Conservation (phyloP, 1,139 yeast species). For the Saccharomyces pastorianus region DNA sequence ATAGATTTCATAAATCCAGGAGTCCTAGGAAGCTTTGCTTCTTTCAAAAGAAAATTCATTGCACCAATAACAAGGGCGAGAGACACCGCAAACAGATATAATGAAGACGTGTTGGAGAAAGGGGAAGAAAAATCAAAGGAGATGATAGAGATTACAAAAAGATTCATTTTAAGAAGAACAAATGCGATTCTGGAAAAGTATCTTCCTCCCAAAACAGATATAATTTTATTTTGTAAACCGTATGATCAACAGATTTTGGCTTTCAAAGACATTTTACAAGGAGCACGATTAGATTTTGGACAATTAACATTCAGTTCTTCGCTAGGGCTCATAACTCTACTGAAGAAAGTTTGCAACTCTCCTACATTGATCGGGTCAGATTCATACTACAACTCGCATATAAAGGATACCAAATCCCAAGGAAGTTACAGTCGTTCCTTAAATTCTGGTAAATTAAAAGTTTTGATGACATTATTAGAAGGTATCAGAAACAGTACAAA, state of each 20-base stretch:
- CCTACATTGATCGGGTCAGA: constrained; percentile 52
- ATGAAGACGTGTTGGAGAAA: constrained; percentile 39
- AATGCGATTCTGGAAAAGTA: constrained; percentile 54
- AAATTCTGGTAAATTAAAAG: constrained; percentile 46
- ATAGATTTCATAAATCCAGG: constrained; percentile 83
- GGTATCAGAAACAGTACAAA: constrained; percentile 38
- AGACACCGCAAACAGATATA: constrained; percentile 55
- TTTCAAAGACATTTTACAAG: constrained; percentile 42
- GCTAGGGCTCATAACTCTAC: constrained; percentile 60
- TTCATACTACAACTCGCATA: constrained; percentile 19
- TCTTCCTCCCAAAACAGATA: constrained; percentile 70
- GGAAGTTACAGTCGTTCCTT: constrained; percentile 28
- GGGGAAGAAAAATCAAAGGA: constrained; percentile 61
- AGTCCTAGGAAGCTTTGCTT: constrained; percentile 52
- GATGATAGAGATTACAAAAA: constrained; percentile 53
- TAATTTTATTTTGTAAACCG: constrained; percentile 74
- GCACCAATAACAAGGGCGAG: constrained; percentile 68
- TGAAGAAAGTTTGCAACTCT: constrained; percentile 79
- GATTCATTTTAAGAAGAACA: constrained; percentile 71
- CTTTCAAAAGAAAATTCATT: constrained; percentile 60
- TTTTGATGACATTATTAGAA: constrained; percentile 46
- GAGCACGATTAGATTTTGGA: constrained; percentile 36
- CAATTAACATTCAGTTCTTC: constrained; percentile 37
- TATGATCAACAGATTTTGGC: constrained; percentile 50
- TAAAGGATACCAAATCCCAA: constrained; percentile 5